Evolutionary conservation across 805 yeast species (phyloP).

Genomic region (Cyberlindnera meyerae): DNA sequence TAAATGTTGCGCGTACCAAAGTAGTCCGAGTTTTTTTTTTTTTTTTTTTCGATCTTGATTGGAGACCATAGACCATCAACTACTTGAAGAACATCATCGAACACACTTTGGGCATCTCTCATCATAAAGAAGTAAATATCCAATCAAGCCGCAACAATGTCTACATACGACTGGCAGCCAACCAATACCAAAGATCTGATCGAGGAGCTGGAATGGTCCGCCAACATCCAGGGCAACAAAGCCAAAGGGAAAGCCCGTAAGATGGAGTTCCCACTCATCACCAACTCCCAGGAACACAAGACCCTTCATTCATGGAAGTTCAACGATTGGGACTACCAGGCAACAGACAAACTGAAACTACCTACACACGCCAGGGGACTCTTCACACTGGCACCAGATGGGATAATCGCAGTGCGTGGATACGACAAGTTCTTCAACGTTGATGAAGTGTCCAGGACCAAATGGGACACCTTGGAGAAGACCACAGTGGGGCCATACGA

Average conservation of each 20-base stretch:
- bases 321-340: conserved; percentile 83
- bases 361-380: conserved; percentile 84
- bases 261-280: conserved; percentile 23
- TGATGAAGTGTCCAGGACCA: conserved; percentile 55
- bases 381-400: conserved; percentile 45
- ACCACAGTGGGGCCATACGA: conserved; percentile 72
- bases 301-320: conserved; percentile 66
- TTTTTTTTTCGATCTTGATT: no score
- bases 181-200: no score
- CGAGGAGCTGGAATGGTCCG: no score
- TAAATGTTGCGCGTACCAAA: no score
- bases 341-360: conserved; percentile 39
- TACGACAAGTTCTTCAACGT: conserved; percentile 92
- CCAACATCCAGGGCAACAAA: neutral
- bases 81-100: no score
- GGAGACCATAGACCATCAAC: no score
- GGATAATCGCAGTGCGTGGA: conserved; percentile 69
- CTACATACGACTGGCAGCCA: no score
- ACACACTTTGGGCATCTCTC: no score
- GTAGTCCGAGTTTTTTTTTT: no score
- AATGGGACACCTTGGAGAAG: conserved; percentile 38
- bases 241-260: conserved; percentile 30
- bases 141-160: no score
- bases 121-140: no score
- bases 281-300: conserved; percentile 18